Percentiles rank a stretch among this genome's conserved stretches.
Evolutionary conservation across 352 stramenopile genomes (phyloP).

Genomic region (Phytophthora chlamydospora): DNA sequence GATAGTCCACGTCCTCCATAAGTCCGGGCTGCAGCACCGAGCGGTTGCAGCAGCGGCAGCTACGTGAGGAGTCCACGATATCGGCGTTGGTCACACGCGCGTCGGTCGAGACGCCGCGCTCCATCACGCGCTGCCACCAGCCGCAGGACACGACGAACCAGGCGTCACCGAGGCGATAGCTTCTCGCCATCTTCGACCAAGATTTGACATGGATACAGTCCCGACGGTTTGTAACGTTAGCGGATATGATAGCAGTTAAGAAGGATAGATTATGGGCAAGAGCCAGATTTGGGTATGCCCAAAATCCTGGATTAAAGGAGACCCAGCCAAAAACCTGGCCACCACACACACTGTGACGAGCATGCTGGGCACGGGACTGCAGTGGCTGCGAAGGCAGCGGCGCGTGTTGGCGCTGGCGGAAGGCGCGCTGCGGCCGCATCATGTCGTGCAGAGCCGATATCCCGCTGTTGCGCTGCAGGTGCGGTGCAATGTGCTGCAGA

Average conservation of each 20-base stretch:
- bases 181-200: constrained; percentile 20
- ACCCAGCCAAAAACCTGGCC: no score
- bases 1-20: constrained; percentile 64
- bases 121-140: constrained; percentile 59
- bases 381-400: constrained; percentile 32
- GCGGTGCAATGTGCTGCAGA: constrained; percentile 27
- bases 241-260: not conserved
- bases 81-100: constrained; percentile 43
- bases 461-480: not conserved
- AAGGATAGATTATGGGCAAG: no score
- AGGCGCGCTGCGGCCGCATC: constrained; percentile 6
- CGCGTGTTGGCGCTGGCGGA: constrained; percentile 18
- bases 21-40: constrained; percentile 55
- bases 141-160: constrained; percentile 63
- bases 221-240: not conserved
- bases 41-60: constrained; percentile 49
- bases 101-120: constrained; percentile 19
- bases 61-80: constrained; percentile 54
- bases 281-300: no score
- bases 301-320: no score
- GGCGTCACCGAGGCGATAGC: constrained; percentile 47
- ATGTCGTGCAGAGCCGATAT: not conserved
- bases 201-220: constrained; percentile 17
- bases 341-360: constrained; percentile 1
- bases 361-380: constrained; percentile 26